phyloP scores from a whole-genome alignment of 495 filamentous ascomycete genomes.

The Glarea lozoyensis region DNA sequence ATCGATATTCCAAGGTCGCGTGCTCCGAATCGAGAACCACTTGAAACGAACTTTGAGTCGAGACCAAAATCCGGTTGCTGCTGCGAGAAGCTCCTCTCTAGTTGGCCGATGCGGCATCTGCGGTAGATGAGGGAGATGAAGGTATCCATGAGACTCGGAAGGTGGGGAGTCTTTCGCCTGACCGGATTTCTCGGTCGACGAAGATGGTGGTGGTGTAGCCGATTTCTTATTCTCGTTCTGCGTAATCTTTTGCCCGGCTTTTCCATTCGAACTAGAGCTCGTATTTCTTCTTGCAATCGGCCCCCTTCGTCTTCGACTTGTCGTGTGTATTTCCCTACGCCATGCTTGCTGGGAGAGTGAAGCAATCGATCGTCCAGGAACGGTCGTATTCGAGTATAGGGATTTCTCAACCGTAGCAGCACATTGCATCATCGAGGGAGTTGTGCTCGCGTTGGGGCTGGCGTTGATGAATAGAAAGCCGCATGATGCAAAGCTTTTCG shows the following conservation, averaged over 20 bases:
- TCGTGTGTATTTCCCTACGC: slow-evolving; percentile 18
- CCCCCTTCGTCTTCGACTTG: slow-evolving; percentile 15
- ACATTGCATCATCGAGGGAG: slow-evolving; percentile 10
- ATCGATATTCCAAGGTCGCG: slow-evolving; percentile 90
- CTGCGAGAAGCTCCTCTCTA: slow-evolving; percentile 86
- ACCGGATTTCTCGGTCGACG: slow-evolving; percentile 7
- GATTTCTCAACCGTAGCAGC: slow-evolving; percentile 10
- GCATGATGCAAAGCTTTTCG: slow-evolving; percentile 16
- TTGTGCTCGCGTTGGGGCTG: slow-evolving; percentile 2
- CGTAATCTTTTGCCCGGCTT: slow-evolving; percentile 8
- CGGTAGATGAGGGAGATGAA: slow-evolving; percentile 44
- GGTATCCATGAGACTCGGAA: slow-evolving; percentile 10
- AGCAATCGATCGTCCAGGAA: slow-evolving; percentile 2
- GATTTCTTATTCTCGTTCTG: slow-evolving; percentile 7
- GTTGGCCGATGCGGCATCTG: slow-evolving; percentile 75
- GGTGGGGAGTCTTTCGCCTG: not conserved
- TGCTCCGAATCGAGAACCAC: slow-evolving; percentile 92
- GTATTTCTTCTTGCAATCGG: slow-evolving; percentile 30
- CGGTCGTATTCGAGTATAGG: slow-evolving; percentile 6
- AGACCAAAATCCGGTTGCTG: slow-evolving; percentile 88
- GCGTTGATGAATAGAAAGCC: slow-evolving; percentile 13
- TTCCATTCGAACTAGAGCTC: slow-evolving; percentile 31
- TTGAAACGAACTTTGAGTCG: slow-evolving; percentile 90
- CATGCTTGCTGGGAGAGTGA: slow-evolving; percentile 13
- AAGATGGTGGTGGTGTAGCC: slow-evolving; percentile 1